Evolutionary conservation across 805 yeast genomes (phyloP).

Genomic region (Wickerhamiella domercqiae): DNA sequence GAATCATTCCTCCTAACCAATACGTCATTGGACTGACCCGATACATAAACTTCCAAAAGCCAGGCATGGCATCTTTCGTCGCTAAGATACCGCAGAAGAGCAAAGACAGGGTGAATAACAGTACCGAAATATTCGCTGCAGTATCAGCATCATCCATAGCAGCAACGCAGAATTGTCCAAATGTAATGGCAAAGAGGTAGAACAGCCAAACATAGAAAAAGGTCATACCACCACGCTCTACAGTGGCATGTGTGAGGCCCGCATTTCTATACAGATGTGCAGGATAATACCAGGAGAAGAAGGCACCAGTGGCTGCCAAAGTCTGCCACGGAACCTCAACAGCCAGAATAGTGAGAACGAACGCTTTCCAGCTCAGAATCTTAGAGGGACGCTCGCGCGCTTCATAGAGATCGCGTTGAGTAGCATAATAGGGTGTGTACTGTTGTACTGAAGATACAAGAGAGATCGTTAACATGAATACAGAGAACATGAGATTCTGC

Average conservation of each 20-base stretch:
- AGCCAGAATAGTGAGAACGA: constrained; percentile 38
- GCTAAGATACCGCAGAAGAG: constrained; percentile 60
- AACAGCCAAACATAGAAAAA: constrained; percentile 35
- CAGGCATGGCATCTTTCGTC: constrained; percentile 43
- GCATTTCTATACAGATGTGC: constrained; percentile 30
- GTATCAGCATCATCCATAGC: constrained; percentile 51
- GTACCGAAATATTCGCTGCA: constrained; percentile 43
- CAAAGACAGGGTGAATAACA: constrained; percentile 42
- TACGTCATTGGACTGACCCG: constrained; percentile 57
- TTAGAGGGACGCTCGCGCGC: constrained; percentile 57
- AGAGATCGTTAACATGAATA: constrained; percentile 42
- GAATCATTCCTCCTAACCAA: constrained; percentile 42
- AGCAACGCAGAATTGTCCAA: constrained; percentile 41
- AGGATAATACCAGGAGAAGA: constrained; percentile 39
- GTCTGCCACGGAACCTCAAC: constrained; percentile 49
- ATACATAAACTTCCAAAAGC: constrained; percentile 79
- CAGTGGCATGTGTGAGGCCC: constrained; percentile 29
- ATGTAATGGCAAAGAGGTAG: constrained; percentile 35
- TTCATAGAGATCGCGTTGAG: constrained; percentile 47
- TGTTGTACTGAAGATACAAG: constrained; percentile 48
- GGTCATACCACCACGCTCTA: constrained; percentile 37
- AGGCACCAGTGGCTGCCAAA: constrained; percentile 35
- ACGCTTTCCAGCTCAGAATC: constrained; percentile 55
- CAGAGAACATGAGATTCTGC: constrained; percentile 43
- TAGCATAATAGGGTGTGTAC: constrained; percentile 43